phyloP scores from a whole-genome alignment of 1,284 basidiomycete species.

The Vanrija pseudolonga region DNA sequence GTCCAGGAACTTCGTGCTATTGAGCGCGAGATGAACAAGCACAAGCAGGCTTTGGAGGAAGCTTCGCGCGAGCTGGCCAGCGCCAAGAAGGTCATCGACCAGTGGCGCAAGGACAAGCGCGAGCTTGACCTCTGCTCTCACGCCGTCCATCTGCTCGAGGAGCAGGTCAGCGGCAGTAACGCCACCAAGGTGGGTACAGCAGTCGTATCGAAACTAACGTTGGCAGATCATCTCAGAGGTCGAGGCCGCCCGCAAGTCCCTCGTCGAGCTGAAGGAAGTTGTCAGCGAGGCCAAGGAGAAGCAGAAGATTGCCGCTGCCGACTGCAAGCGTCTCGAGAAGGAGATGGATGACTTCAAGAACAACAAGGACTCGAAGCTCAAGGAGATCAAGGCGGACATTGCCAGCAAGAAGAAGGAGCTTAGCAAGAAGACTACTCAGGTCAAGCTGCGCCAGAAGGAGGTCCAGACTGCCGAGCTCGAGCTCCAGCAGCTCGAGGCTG shows the following conservation, averaged over 20 bases:
- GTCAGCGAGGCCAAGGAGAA: conserved; percentile 68
- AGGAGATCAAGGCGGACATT: conserved; percentile 85
- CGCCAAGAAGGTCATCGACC: conserved; percentile 60
- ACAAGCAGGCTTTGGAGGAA: conserved; percentile 55
- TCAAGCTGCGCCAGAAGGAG: conserved; percentile 86
- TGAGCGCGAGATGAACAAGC: conserved; percentile 60
- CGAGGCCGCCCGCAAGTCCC: conserved; percentile 64
- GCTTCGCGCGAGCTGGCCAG: conserved; percentile 61
- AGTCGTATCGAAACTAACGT: neutral
- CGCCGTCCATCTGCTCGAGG: conserved; percentile 74
- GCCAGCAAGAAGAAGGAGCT: conserved; percentile 73
- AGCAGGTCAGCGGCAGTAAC: conserved; percentile 84
- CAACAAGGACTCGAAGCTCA: conserved; percentile 95
- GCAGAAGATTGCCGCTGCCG: conserved; percentile 69
- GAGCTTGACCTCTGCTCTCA: conserved; percentile 88
- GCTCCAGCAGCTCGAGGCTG: conserved; percentile 77
- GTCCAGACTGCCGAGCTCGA: conserved; percentile 83
- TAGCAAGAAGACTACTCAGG: conserved; percentile 70
- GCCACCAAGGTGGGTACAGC: conserved; percentile 67
- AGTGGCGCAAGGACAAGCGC: conserved; percentile 64
- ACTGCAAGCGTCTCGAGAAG: conserved; percentile 81
- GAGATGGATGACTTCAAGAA: conserved; percentile 99
- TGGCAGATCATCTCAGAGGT: conserved; percentile 75
- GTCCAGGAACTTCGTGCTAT: conserved; percentile 75
- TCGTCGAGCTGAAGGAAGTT: conserved; percentile 64